Conservation (phyloP, 805 yeast genomes). For the Maudiozyma barnettii region DNA sequence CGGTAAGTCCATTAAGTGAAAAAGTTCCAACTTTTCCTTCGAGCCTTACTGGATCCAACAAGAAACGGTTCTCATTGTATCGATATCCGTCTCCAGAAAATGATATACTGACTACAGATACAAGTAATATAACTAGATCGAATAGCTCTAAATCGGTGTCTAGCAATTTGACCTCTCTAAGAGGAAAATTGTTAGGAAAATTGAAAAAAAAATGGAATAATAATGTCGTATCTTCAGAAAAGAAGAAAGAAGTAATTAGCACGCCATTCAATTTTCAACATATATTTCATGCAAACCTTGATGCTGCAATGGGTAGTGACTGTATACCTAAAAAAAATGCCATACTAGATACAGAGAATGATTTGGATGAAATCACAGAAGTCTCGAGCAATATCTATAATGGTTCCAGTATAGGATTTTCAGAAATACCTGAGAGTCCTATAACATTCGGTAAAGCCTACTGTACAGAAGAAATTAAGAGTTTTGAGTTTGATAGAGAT, state of each 20-base stretch:
- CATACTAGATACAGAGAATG: slow-evolving; percentile 2
- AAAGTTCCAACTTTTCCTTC: not conserved
- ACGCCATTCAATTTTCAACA: slow-evolving; percentile 34
- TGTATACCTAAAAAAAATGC: not conserved
- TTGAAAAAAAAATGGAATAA: slow-evolving; percentile 14
- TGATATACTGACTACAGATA: not conserved
- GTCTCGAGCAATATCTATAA: not conserved
- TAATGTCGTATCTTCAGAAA: not conserved
- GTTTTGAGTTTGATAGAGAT: slow-evolving; percentile 1
- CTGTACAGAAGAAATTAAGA: slow-evolving; percentile 8
- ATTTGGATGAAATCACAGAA: not conserved
- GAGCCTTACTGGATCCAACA: not conserved
- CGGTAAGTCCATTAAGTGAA: not conserved
- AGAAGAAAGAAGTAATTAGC: slow-evolving; percentile 20
- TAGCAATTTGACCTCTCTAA: slow-evolving; percentile 1
- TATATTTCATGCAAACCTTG: slow-evolving; percentile 29
- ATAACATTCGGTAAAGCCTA: slow-evolving; percentile 10
- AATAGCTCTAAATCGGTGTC: not conserved
- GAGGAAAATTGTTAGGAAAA: slow-evolving; percentile 17
- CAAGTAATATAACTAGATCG: not conserved
- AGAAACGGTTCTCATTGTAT: not conserved
- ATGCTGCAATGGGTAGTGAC: not conserved
- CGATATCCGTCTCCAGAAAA: not conserved
- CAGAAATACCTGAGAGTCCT: not conserved
- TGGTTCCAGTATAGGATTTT: not conserved